Evolutionary conservation across 768 basidiomycete species (phyloP), one percentile per base, ranked within the genome.

Genomic region (Podaxis pistillaris): DNA sequence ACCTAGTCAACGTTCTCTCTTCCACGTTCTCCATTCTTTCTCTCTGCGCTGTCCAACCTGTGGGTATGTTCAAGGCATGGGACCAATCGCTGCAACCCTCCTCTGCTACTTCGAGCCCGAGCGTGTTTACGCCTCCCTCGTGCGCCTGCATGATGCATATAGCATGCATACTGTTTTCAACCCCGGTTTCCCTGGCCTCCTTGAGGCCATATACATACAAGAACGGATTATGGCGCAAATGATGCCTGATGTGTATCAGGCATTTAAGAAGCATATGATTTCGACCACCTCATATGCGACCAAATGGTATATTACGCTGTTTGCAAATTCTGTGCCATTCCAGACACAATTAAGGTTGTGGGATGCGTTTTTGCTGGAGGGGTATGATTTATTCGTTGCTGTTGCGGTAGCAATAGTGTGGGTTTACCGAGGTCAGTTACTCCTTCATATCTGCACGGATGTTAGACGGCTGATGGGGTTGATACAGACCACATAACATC

Each of bases 41-140:
- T 96, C 94, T 1, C 80, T 96, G 19, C 79, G 81, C n/a, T 98
- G 96, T 75, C 73, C 79, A 17, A 79, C 83, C 11, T 98, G 97
- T 65, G 96, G 96, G 15, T 99, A 99, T 72, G 95, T 96, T 44
- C 97, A 99, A 76, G 97, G 97, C 64, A 99, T 99, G 97, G 96
- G 97, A 1, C 93, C 96, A 5, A 92, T 99, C 62, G 94, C 96
- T 0, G 92, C 96, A 0, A 98, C 95, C 1, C 81, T 99, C 22
- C 83, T 98, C 12, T 95, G 91, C 76, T 98, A 98, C 73, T 90
- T 94, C 72, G 89, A 90, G 65, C 94, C 97, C 7, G 92, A 94
- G 76, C 88, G 88, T 57, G 91, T 88, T 4, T 97, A 95, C 70
- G 86, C 90, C 3, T 83, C 88, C 28, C 83, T 98, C 50, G 88